These are phyloP conservation scores for Ophiostoma perfectum DNA, from an alignment of 2,329 filamentous ascomycete species.

Conservation along the genomic window DNA sequence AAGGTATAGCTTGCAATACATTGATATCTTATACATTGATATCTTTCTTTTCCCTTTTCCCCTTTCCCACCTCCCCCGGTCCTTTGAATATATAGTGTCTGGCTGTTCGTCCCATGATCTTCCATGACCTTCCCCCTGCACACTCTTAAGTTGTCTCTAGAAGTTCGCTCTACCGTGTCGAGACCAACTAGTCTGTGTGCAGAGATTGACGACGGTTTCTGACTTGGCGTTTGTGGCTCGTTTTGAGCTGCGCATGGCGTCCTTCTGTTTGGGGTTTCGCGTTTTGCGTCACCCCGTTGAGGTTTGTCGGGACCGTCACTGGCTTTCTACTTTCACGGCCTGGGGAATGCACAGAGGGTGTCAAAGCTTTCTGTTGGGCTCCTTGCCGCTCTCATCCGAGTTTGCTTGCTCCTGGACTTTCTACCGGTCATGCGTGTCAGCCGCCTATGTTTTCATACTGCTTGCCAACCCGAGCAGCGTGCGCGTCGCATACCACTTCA, in stretches of 20 bases:
- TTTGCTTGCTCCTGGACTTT: constrained; percentile 12
- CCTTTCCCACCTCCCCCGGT: not conserved
- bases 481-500: constrained; percentile 1
- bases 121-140: constrained; percentile 48
- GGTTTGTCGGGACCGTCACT: constrained; percentile 2
- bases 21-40: not conserved
- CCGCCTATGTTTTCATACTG: constrained; percentile 11
- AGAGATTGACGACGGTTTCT: constrained; percentile 55
- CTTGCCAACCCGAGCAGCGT: constrained; percentile 2
- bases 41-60: not conserved
- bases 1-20: constrained; percentile 6
- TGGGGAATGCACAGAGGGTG: not conserved
- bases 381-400: constrained; percentile 14
- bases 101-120: too few relatives aligned
- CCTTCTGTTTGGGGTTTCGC: constrained; percentile 12
- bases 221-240: constrained; percentile 11
- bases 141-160: constrained; percentile 98
- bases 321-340: constrained; percentile 11
- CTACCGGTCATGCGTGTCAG: not conserved
- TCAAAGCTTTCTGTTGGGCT: not conserved
- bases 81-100: not conserved
- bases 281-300: constrained; percentile 10
- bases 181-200: constrained; percentile 96
- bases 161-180: constrained; percentile 64
- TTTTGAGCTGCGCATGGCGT: constrained; percentile 14